Conservation (phyloP, 1,139 yeast species). For the Magnusiomyces tetraspermus region DNA sequence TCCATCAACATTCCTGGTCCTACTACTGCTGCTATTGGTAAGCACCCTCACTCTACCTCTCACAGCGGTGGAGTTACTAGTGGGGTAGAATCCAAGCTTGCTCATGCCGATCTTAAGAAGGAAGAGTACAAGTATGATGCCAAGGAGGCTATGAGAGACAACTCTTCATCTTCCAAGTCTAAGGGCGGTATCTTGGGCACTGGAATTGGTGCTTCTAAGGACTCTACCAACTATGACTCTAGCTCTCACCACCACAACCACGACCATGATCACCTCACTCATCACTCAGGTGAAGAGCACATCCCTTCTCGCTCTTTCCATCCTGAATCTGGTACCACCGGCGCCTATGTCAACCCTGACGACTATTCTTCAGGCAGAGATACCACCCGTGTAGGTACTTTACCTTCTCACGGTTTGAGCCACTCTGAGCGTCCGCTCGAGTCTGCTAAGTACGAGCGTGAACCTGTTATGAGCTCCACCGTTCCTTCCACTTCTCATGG, state of each 20-base stretch:
- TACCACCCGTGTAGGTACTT: too few relatives aligned
- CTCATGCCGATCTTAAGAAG: not conserved
- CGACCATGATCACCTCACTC: too few relatives aligned
- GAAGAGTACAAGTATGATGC: not conserved
- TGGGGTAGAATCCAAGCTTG: not conserved
- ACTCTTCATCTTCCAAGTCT: not conserved
- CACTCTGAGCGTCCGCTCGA: too few relatives aligned
- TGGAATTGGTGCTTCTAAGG: not conserved
- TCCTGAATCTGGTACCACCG: not conserved
- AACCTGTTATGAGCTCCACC: too few relatives aligned
- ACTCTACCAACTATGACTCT: too few relatives aligned
- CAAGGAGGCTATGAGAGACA: not conserved
- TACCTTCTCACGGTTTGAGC: too few relatives aligned
- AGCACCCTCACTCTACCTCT: not conserved
- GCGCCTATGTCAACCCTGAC: not conserved
- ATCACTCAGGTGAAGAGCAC: not conserved
- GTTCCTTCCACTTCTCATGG: too few relatives aligned
- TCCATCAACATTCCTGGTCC: not conserved
- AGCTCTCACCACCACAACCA: too few relatives aligned
- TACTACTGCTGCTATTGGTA: not conserved
- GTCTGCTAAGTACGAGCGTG: too few relatives aligned
- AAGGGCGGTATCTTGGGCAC: not conserved
- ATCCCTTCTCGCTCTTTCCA: not conserved
- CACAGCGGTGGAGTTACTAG: not conserved
- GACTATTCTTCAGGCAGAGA: not conserved